Conservation (phyloP, 495 filamentous ascomycete species). For the Trichoderma gamsii region DNA sequence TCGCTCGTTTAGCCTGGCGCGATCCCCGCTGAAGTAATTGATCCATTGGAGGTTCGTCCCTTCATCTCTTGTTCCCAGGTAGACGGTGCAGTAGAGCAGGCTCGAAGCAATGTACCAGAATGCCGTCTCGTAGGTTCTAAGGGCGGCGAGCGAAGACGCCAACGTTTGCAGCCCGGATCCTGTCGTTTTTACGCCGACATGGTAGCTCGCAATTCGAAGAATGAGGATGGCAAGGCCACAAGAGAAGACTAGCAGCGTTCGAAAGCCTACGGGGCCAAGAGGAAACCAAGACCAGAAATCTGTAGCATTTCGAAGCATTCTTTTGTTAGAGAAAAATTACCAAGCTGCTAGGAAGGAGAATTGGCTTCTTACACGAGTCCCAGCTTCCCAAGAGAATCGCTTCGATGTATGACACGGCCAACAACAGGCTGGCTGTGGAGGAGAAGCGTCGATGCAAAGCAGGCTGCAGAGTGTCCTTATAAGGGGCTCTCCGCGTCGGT, state of each 20-base stretch:
- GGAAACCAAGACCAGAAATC: conserved; percentile 86
- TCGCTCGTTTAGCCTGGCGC: conserved; percentile 78
- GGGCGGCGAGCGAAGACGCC: conserved; percentile 43
- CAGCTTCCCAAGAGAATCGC: conserved; percentile 64
- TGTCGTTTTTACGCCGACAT: conserved; percentile 66
- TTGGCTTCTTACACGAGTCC: conserved; percentile 53
- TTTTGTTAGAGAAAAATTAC: neutral
- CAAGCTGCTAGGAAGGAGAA: neutral
- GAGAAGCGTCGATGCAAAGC: conserved; percentile 82
- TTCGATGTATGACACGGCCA: conserved; percentile 68
- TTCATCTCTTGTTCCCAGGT: conserved; percentile 67
- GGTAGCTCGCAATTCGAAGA: conserved; percentile 79
- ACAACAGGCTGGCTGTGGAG: conserved; percentile 57
- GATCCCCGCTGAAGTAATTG: conserved; percentile 57
- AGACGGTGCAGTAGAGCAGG: conserved; percentile 74
- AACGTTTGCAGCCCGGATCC: conserved; percentile 61
- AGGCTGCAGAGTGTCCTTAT: conserved; percentile 87
- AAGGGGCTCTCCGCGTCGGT: conserved; percentile 44
- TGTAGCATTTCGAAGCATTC: conserved; percentile 27
- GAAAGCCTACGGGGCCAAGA: conserved; percentile 64
- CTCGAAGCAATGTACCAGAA: conserved; percentile 72
- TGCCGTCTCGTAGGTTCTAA: conserved; percentile 59
- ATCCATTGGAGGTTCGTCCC: conserved; percentile 64
- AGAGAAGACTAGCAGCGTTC: conserved; percentile 70
- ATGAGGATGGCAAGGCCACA: conserved; percentile 62